These are phyloP conservation scores for Penicillium mononematosum DNA, from an alignment of 495 filamentous ascomycete genomes.

Conservation along the genomic window DNA sequence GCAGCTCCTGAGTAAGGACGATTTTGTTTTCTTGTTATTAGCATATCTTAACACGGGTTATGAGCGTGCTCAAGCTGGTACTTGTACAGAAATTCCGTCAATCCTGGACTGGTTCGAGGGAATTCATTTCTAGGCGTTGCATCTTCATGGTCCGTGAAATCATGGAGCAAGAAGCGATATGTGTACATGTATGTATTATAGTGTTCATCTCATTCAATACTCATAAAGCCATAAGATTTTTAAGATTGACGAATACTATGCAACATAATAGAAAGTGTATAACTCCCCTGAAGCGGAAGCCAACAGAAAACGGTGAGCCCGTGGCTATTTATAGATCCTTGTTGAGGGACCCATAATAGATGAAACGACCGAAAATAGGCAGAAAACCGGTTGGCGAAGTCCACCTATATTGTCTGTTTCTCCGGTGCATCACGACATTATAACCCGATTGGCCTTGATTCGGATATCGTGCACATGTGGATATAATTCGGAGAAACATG, in stretches of 20 bases:
- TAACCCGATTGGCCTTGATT: constrained; percentile 4
- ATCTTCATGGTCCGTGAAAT: constrained; percentile 4
- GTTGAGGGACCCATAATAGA: background rate
- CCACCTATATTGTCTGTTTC: background rate
- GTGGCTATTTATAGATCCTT: constrained; percentile 1
- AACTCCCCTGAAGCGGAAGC: background rate
- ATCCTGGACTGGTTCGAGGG: constrained; percentile 10
- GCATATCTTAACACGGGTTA: background rate
- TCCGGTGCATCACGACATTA: background rate
- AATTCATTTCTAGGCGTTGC: constrained; percentile 7
- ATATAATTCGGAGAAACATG: constrained; percentile 10
- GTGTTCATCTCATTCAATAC: background rate
- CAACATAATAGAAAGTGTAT: background rate
- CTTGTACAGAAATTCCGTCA: constrained; percentile 3
- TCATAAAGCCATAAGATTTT: background rate
- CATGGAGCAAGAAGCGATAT: constrained; percentile 7
- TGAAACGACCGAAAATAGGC: background rate
- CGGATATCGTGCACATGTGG: background rate
- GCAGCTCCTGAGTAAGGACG: constrained; percentile 20
- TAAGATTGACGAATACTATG: background rate
- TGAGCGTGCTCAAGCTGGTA: constrained; percentile 10
- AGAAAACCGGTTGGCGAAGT: background rate
- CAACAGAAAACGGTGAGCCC: background rate
- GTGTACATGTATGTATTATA: constrained; percentile 9
- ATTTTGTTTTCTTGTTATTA: background rate